Evolutionary conservation across 2,329 filamentous ascomycete genomes (phyloP).

Genomic region (Epichloe sp.): DNA sequence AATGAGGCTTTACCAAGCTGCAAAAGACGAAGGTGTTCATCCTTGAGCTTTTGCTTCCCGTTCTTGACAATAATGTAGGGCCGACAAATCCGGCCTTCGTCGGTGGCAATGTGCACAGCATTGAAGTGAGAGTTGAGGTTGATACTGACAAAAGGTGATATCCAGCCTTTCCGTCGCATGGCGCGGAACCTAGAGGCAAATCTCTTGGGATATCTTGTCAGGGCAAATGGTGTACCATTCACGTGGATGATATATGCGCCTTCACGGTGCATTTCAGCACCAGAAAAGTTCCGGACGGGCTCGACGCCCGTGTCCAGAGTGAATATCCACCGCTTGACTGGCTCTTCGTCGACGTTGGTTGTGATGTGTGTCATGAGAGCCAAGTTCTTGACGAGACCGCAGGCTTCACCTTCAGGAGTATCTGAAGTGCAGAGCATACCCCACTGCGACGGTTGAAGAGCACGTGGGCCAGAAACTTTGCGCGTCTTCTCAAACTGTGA

Average conservation of each 20-base stretch:
- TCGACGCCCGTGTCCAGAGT: conserved; percentile 75
- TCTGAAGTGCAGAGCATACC: conserved; percentile 96
- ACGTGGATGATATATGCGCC: conserved; percentile 86
- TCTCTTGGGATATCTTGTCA: conserved; percentile 73
- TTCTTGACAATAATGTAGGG: conserved; percentile 93
- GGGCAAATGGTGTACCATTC: conserved; percentile 85
- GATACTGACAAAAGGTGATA: conserved; percentile 94
- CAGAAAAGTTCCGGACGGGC: conserved; percentile 55
- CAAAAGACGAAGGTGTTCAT: conserved; percentile 65
- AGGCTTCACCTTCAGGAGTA: conserved; percentile 96
- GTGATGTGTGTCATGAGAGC: conserved; percentile 99
- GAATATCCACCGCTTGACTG: conserved; percentile 76
- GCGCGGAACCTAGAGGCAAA: conserved; percentile 79
- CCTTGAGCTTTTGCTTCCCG: conserved; percentile 65
- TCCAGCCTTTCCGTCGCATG: conserved; percentile 75
- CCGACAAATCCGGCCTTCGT: conserved; percentile 91
- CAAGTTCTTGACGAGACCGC: conserved; percentile 94
- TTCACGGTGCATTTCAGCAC: conserved; percentile 72
- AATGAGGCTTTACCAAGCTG: conserved; percentile 78
- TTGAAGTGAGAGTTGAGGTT: conserved; percentile 89
- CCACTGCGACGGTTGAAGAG: conserved; percentile 92
- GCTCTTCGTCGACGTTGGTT: conserved; percentile 85
- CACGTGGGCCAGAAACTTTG: conserved; percentile 91
- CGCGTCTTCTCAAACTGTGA: conserved; percentile 98
- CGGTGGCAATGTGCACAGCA: conserved; percentile 88